Evolutionary conservation across 2,329 filamentous ascomycete species (phyloP), one percentile per base, ranked within the genome.

Genomic region (Ophiosphaerella korrae): DNA sequence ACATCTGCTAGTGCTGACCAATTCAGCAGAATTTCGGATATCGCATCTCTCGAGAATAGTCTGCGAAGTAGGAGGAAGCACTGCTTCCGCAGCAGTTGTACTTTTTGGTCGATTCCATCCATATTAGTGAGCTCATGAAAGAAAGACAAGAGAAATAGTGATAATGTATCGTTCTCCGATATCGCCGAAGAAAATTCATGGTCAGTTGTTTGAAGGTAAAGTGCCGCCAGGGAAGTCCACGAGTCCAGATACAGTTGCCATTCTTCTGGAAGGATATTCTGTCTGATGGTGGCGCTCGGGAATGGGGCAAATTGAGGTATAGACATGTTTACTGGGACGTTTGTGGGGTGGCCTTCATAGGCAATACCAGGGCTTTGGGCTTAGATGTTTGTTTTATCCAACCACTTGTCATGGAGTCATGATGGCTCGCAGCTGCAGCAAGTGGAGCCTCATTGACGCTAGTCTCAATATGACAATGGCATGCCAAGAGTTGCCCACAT

Each of bases 171-270:
- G 59, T 90, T 84, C 4, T 82, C 80, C 3, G 73, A 58, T 7
- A 84, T 78, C 23, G 75, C 71, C 32, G 72, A 67, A 40, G 70
- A 58, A 54, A 94, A 88, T 0, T 84, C 76, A 1, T 79, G 65
- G 6, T 84, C 79, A 0, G 82, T 63, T 0, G 88, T 74, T 12
- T 82, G 78, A 26, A 94, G 73, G 56, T 92, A 84, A 2, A 86
- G 81, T 45, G 86, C 80, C 6, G 84, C 77, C 6, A 96, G 80
- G 9, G 84, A 77, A 14, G 86, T 76, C 91, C 91, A 97, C 32
- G 90, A 87, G 56, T 88, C 83, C 40, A 95, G 77, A 69, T 88
- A 91, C 29, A 83, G 80, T 58, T 88, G 81, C 92, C 92, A 96
- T 74, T 96, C 90, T 43, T 81, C 75, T 3, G 85, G 75, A 34